Conservation (phyloP, 164 flowering plant genomes). For the Aristolochia californica region DNA sequence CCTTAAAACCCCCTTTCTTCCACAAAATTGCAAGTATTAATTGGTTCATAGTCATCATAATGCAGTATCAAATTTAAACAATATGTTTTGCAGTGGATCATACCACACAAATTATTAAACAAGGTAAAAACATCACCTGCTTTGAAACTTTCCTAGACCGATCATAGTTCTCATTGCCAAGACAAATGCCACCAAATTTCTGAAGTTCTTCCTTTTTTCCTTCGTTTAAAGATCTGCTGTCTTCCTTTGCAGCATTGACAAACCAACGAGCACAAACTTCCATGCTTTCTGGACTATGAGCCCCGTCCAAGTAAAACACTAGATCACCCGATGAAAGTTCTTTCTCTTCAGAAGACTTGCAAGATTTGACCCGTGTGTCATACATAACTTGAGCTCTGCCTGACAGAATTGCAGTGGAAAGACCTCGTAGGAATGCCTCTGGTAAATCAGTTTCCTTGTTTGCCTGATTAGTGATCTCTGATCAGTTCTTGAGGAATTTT, state of each 20-base stretch:
- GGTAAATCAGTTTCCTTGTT: conserved; percentile 33
- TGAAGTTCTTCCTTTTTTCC: conserved; percentile 7
- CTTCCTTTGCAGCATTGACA: conserved; percentile 38
- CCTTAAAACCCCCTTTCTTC: no score
- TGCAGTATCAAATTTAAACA: no score
- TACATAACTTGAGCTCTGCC: conserved; percentile 66
- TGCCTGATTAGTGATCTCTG: conserved; percentile 20
- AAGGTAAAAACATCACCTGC: conserved; percentile 27
- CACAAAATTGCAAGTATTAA: no score
- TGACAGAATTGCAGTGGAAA: conserved; percentile 50
- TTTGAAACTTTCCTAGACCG: conserved; percentile 29
- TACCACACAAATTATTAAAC: not conserved
- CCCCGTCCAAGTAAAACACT: conserved; percentile 80
- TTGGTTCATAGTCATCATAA: no score
- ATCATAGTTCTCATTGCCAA: conserved; percentile 9
- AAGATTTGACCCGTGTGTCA: conserved; percentile 20
- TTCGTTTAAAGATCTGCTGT: conserved; percentile 9
- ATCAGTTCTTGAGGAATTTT: not conserved
- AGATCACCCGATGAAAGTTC: conserved; percentile 41
- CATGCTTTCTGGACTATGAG: conserved; percentile 94
- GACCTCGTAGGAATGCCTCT: conserved; percentile 59
- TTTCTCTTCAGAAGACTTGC: conserved; percentile 11
- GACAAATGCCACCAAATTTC: conserved; percentile 18
- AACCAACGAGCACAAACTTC: conserved; percentile 86
- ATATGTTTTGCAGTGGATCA: not conserved